Evolutionary conservation across 2,329 filamentous ascomycete genomes (phyloP), one percentile per base, ranked within the genome.

Genomic region (Apiospora marii): DNA sequence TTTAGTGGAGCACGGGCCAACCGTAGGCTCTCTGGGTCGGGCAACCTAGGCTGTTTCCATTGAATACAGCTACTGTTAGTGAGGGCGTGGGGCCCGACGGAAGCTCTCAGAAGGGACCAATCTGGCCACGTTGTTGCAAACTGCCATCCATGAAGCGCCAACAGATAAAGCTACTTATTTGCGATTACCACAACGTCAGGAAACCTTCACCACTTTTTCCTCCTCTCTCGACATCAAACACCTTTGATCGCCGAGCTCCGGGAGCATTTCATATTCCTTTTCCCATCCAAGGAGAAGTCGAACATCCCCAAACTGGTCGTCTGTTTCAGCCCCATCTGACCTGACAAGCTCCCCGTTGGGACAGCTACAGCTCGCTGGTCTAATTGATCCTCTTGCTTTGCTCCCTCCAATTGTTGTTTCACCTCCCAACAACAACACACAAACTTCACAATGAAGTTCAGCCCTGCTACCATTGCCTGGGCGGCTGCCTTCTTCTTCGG

Each of bases 401-500:
- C 58, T 73, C 71, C 69, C 68, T 51, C 70, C 72, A 51, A 51
- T 37, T 34, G 24, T 69, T 68, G 70, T 69, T 70, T 61, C 69
- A 70, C 74, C 41, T 49, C 69, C 34, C 34, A 68, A 30, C 70
- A 67, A 70, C n/a, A 70, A 27, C 68, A 61, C 70, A 70, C 74
- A 71, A 58, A 70, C 73, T 78, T 76, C 88, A 91, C 81, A 81
- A 97, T 97, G 94, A 94, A 93, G 91, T 91, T 97, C 85, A 92
- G 93, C 86, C 87, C 93, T 83, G 90, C 93, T 81, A 90, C 94
- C 80, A 92, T 92, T 77, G 90, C 93, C 77, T 89, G 93, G 81
- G 92, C 94, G 82, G 93, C 93, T 80, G 91, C 93, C 79, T 84
- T 94, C 77, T 84, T 93, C 81, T 92, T 92, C 77, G 89, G 91